Evolutionary conservation across 805 yeast species (phyloP), one percentile per base, ranked within the genome.

Genomic region (Candida gorgasii): DNA sequence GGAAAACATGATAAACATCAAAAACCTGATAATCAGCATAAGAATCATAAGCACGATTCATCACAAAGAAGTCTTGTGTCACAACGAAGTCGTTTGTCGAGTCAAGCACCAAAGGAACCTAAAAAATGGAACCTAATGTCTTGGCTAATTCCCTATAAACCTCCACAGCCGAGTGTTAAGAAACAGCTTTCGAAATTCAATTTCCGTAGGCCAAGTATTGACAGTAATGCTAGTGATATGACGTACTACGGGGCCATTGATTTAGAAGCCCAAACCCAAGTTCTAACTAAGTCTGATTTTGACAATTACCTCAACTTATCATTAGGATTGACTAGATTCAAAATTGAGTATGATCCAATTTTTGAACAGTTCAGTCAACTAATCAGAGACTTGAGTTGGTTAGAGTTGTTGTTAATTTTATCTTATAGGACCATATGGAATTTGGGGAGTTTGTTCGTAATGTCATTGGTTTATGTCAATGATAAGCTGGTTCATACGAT

Each of bases 291-390:
- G 20, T 31, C 44, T 13, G 49, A 43, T 3, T 39, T 45, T 22
- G 39, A 47, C 28, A 46, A 54, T 27, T 63, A 61, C 42, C 51
- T 52, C 23, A 61, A 50, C 44, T 52, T 51, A 37, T 46, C 53
- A 9, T 50, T 58, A 33, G 59, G 57, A 5, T 43, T 50, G 13
- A 53, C 53, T 36, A 42, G 51, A 19, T 56, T 52, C 28, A 42
- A 45, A 29, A 35, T 59, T 20, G 39, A 44, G 15, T 50, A 54
- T 28, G 66, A 62, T 46, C 63, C 64, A 6, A 37, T 50, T 20
- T 63, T 60, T 48, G 53, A 48, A 33, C 44, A 45, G 29, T 60
- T 50, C 41, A 58, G 58, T 9, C 37, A 31, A 19, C 19, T 46
- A 8, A 34, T 61, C 20, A 29, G 45, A 9, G 36, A 48, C 3